Base-by-base conservation (phyloP, 257 asterid genomes). In the Knoxia roxburghii region DNA sequence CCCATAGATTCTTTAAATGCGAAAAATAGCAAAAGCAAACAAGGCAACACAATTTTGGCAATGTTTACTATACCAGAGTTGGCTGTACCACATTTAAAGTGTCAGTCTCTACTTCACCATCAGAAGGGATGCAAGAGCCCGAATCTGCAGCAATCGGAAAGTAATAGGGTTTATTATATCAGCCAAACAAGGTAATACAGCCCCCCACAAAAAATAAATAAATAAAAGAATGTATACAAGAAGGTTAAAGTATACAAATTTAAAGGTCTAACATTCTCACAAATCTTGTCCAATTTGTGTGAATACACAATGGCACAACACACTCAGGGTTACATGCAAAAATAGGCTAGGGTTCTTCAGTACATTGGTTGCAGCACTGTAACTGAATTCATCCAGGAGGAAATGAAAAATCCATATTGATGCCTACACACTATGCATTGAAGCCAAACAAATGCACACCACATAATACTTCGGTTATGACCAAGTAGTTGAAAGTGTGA, bases 61-160 rank as follows among this genome's bases (percentile, higher is more conserved):
- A 33, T 13, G 51, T 21, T 35, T 9, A 24, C 39, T 49, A 50
- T 66, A 73, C 75, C 76, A 53, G 57, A n/a, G 70, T 48, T 43
- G 63, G 80, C 77, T 76, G 76, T 46, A 45, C 68, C 46, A 75
- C 79, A 50, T 71, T 62, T 72, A 72, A 77, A 74, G 71, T 79
- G 67, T 78, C 81, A 54, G 78, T 69, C 65, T 75, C 86, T 61
- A 83, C 81, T 54, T 83, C 92, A 67, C 81, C 70, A 69, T 76
- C 84, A 27, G 87, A 80, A 32, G 68, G 71, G 23, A 71, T 54
- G 20, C 59, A 61, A 27, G 75, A 80, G 43, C 71, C 87, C 5
- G 84, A 77, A 66, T 87, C 95, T 87, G 80, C 78, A 75, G 26
- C 40, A 69, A 58, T 48, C 23, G 23, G 17, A 37, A 29, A 48